Evolutionary conservation across 2,329 filamentous ascomycete species (phyloP).

Genomic region (Cytospora chrysosperma): DNA sequence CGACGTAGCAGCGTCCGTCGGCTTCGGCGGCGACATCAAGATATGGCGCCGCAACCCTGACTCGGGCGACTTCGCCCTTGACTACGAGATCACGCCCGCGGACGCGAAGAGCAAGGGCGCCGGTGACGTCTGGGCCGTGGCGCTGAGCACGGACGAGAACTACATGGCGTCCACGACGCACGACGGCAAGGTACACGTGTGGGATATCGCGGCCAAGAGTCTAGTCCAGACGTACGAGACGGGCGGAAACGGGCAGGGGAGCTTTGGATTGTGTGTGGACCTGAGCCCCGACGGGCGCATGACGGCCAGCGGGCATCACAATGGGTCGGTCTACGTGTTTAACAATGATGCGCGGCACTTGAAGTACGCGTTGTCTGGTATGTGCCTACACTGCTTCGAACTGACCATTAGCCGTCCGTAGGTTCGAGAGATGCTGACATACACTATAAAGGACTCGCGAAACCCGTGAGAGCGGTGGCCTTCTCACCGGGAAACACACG

Average conservation of each 20-base stretch:
- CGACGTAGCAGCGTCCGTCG: constrained; percentile 73
- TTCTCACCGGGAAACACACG: constrained; percentile 86
- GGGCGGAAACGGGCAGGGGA: constrained; percentile 51
- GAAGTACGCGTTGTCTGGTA: constrained; percentile 79
- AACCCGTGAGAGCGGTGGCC: constrained; percentile 78
- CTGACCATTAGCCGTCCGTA: neutral
- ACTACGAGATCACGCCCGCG: constrained; percentile 43
- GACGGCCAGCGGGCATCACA: constrained; percentile 91
- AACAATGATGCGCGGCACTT: constrained; percentile 86
- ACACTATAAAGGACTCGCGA: constrained; percentile 65
- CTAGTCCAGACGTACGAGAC: constrained; percentile 76
- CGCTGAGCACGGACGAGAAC: constrained; percentile 78
- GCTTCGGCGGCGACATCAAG: constrained; percentile 86
- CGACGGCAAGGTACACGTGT: constrained; percentile 86
- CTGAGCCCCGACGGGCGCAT: constrained; percentile 76
- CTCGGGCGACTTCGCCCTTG: constrained; percentile 52
- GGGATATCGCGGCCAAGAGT: constrained; percentile 63
- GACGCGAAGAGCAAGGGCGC: constrained; percentile 32
- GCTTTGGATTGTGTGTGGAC: constrained; percentile 87
- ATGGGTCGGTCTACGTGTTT: constrained; percentile 89
- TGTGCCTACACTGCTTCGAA: no score
- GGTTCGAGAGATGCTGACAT: neutral
- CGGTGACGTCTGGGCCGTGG: constrained; percentile 81
- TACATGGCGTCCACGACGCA: constrained; percentile 86
- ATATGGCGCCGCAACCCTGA: constrained; percentile 72